Evolutionary conservation across 2,329 filamentous ascomycete species (phyloP), one percentile per base, ranked within the genome.

Genomic region (Helotiales sp.): DNA sequence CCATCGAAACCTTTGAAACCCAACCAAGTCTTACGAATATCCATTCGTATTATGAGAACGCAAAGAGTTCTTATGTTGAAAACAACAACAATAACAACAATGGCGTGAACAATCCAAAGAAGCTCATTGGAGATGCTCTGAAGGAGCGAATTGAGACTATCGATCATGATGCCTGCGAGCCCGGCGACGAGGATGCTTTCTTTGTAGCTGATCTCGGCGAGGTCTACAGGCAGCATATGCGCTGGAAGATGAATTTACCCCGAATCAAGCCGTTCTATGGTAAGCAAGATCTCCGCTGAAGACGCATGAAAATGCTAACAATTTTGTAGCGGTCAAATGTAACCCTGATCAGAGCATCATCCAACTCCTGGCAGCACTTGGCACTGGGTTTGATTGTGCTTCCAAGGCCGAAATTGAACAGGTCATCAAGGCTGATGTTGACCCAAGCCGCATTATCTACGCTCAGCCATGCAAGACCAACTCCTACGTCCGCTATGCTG

Each of bases 391-490:
- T 80, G 96, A 99, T 82, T 99, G 96, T 81, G 96, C 96, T 71
- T 98, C 95, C 81, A 98, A 98, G 87, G 86, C 90, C 72, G 96
- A 99, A 83, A 97, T 99, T 75, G 94, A 99, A 80, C 89, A 94
- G 80, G 91, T 97, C 69, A 85, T 98, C 63, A 85, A 86, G 76
- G 87, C 94, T 79, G 94, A 93, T 74, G 86, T 97, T 73, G 90
- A 92, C 77, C 92, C 96, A 13, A 88, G 89, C 72, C 93, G 95
- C 79, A 96, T 99, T 84, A 97, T 99, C 82, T 99, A 98, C 78
- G 96, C 96, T 59, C 96, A 99, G 83, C 96, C 96, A 64, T 98
- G 96, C 91, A 99, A 99, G 89, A 99, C 96, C 76, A 97, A 96
- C 83, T 97, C 95, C 57, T 98, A 97, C 80, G 86, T 99, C 70